Conservation (phyloP, 345 rosid species). For the Populus tremula region DNA sequence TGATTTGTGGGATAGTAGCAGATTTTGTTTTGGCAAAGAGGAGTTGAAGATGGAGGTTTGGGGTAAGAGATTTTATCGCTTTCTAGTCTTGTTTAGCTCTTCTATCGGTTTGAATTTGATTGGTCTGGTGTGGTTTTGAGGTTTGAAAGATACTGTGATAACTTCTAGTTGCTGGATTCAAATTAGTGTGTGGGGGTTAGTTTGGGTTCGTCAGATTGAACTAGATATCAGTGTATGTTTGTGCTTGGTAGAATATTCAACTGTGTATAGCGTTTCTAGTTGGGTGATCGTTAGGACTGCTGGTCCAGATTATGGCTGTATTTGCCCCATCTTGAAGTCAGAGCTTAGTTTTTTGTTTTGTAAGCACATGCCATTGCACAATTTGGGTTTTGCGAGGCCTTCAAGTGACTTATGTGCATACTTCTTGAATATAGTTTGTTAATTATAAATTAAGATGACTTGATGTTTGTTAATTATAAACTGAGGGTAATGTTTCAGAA, state of each 20-base stretch:
- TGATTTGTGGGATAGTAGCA: background rate
- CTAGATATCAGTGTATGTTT: background rate
- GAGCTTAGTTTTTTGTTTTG: background rate
- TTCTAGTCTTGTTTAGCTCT: background rate
- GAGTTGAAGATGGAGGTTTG: conserved; percentile 13
- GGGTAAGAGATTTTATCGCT: background rate
- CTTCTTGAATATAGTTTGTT: too few relatives aligned
- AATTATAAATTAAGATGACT: too few relatives aligned
- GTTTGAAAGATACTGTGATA: too few relatives aligned
- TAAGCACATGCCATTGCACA: background rate
- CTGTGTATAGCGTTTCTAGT: background rate
- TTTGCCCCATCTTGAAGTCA: background rate
- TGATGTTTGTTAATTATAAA: too few relatives aligned
- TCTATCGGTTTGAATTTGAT: background rate
- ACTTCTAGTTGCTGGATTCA: background rate
- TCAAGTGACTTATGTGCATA: background rate
- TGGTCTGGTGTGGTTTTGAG: background rate
- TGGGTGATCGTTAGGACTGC: background rate
- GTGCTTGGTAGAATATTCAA: background rate
- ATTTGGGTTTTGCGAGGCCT: background rate
- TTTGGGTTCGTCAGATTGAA: background rate
- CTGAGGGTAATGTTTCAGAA: too few relatives aligned
- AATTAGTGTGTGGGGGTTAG: background rate
- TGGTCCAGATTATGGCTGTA: background rate
- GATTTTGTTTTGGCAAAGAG: background rate